These are phyloP conservation scores for Ramularia endophylla DNA, from an alignment of 2,329 filamentous ascomycete species.

Conservation along the genomic window DNA sequence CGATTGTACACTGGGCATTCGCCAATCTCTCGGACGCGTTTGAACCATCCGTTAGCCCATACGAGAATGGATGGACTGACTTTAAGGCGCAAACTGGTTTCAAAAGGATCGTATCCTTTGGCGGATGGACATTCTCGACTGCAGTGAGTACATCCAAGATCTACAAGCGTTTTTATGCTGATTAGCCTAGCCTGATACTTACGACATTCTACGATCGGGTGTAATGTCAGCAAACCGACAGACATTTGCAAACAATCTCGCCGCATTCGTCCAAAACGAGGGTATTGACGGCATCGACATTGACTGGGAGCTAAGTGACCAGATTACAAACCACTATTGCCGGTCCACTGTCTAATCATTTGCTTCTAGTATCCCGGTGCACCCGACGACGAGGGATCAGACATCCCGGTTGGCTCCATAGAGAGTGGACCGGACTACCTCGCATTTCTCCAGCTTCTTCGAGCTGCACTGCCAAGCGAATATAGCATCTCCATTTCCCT, in stretches of 20 bases:
- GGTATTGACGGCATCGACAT: slow-evolving; percentile 54
- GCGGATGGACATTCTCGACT: slow-evolving; percentile 43
- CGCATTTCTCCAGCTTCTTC: slow-evolving; percentile 11
- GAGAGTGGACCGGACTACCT: slow-evolving; percentile 8
- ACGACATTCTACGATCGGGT: slow-evolving; percentile 36
- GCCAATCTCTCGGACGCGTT: slow-evolving; percentile 29
- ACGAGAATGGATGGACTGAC: slow-evolving; percentile 28
- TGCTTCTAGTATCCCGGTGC: slow-evolving; percentile 10
- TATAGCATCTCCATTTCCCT: slow-evolving; percentile 25
- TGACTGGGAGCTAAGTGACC: slow-evolving; percentile 34
- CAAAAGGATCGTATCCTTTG: slow-evolving; percentile 40
- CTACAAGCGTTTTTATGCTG: too few relatives aligned
- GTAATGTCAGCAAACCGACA: slow-evolving; percentile 34
- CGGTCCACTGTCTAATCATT: too few relatives aligned
- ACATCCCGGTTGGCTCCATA: slow-evolving; percentile 3
- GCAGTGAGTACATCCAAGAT: too few relatives aligned
- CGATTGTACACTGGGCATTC: slow-evolving; percentile 33
- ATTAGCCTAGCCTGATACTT: slow-evolving; percentile 17
- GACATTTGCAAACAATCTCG: slow-evolving; percentile 62
- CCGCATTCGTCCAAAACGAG: slow-evolving; percentile 60
- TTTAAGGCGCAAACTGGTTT: slow-evolving; percentile 29
- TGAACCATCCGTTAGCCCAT: slow-evolving; percentile 25
- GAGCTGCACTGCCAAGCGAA: slow-evolving; percentile 5
- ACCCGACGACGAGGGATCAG: slow-evolving; percentile 1
- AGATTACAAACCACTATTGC: too few relatives aligned